Evolutionary conservation across 306 rosid genomes (phyloP).

Genomic region (Fagus sylvatica): DNA sequence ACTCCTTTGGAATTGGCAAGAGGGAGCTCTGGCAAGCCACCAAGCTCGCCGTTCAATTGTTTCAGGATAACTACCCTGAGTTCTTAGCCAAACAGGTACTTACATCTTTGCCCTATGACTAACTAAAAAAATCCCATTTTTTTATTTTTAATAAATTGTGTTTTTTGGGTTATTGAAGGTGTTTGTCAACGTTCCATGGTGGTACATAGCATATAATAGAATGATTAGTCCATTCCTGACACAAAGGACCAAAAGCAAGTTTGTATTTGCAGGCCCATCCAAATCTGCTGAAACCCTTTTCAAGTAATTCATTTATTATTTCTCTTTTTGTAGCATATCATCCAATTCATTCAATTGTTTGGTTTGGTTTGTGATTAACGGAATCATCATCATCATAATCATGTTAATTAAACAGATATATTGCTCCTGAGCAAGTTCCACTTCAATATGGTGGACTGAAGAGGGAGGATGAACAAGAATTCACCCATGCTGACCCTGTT

Average conservation of each 20-base stretch:
- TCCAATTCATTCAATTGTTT: not conserved
- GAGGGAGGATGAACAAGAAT: conserved; percentile 73
- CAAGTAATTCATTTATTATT: conserved; percentile 36
- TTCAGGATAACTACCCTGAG: conserved; percentile 65
- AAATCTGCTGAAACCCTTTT: conserved; percentile 78
- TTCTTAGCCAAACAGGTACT: conserved; percentile 58
- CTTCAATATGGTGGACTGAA: conserved; percentile 87
- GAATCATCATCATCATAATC: no score
- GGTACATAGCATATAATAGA: conserved; percentile 53
- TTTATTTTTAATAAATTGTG: not conserved
- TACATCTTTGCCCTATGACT: no score
- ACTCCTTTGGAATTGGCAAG: conserved; percentile 44
- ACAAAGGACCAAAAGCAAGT: conserved; percentile 80
- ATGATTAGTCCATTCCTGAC: conserved; percentile 60
- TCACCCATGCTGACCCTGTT: conserved; percentile 65
- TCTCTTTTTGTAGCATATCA: not conserved
- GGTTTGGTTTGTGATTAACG: not conserved
- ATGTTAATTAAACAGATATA: conserved; percentile 48
- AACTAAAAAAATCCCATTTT: not conserved
- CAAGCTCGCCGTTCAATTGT: conserved; percentile 48
- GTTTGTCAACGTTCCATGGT: conserved; percentile 62
- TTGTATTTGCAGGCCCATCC: conserved; percentile 82
- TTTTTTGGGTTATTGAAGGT: conserved; percentile 29
- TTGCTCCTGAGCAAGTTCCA: conserved; percentile 83
- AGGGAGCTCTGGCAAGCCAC: conserved; percentile 47